Conservation (phyloP, 2,329 filamentous ascomycete species). For the Nigrospora oryzae region DNA sequence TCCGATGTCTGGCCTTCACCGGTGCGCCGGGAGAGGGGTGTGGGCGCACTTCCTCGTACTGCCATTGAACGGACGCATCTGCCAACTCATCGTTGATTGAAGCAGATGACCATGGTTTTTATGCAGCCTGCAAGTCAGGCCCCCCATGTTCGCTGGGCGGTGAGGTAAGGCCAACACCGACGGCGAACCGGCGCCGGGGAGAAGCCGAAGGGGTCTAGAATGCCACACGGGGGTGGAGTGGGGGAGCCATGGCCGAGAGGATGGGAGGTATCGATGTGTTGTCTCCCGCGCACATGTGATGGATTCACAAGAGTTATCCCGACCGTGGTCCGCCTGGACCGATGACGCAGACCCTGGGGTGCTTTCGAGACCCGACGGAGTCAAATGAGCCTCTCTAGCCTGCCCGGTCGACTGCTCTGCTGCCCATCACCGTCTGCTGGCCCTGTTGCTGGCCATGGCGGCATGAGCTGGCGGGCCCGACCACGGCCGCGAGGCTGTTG, state of each 20-base stretch:
- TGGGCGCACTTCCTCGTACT: background rate
- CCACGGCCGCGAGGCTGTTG: background rate
- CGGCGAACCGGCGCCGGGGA: too few relatives aligned
- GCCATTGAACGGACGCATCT: background rate
- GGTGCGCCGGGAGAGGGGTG: background rate
- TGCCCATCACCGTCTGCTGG: background rate
- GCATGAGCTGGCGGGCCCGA: background rate
- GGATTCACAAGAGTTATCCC: too few relatives aligned
- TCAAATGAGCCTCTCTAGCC: slow-evolving; percentile 2
- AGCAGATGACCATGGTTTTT: slow-evolving; percentile 3
- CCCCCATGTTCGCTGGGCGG: background rate
- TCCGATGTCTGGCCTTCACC: background rate
- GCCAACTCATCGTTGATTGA: slow-evolving; percentile 4
- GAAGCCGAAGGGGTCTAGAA: too few relatives aligned
- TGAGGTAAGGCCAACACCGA: too few relatives aligned
- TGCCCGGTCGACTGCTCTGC: background rate
- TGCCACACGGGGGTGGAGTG: too few relatives aligned
- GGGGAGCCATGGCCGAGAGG: too few relatives aligned
- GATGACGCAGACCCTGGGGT: slow-evolving; percentile 2
- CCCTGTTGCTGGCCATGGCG: too few relatives aligned
- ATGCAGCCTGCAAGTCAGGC: slow-evolving; percentile 4
- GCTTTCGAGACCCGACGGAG: background rate
- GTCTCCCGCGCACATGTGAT: too few relatives aligned
- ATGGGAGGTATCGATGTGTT: too few relatives aligned
- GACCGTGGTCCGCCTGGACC: background rate